Evolutionary conservation across 2,329 filamentous ascomycete genomes (phyloP).

Genomic region (Orbilia blumenaviensis): DNA sequence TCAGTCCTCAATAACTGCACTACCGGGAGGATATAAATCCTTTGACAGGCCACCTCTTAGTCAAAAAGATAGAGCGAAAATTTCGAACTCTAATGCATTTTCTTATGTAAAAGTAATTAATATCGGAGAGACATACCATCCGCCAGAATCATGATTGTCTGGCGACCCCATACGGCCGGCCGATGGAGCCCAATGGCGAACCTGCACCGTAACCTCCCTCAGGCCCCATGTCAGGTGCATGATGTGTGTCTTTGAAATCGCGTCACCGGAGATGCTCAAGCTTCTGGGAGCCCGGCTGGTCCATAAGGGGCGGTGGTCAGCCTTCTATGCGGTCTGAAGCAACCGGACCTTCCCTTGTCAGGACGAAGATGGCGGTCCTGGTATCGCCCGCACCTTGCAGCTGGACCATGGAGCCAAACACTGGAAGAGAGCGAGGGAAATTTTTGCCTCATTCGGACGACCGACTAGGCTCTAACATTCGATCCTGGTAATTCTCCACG

Average conservation of each 20-base stretch:
- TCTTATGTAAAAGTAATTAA: conserved; percentile 51
- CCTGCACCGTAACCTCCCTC: conserved; percentile 19
- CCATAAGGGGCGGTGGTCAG: conserved; percentile 34
- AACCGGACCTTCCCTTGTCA: conserved; percentile 47
- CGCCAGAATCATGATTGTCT: conserved; percentile 36
- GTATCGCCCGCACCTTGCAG: conserved; percentile 16
- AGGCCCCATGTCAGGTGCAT: conserved; percentile 42
- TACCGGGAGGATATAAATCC: conserved; percentile 12
- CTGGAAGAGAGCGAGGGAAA: conserved; percentile 21
- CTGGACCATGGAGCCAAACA: neutral
- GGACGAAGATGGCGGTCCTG: conserved; percentile 6
- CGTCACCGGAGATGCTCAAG: conserved; percentile 46
- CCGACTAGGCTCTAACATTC: conserved; percentile 40
- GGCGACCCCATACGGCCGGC: conserved; percentile 2
- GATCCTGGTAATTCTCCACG: conserved; percentile 42
- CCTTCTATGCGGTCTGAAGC: conserved; percentile 43
- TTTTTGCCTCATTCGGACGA: conserved; percentile 32
- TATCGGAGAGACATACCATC: conserved; percentile 40
- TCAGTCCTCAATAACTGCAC: conserved; percentile 22
- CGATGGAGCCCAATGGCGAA: conserved; percentile 18
- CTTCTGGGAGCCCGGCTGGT: conserved; percentile 29
- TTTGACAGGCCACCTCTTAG: conserved; percentile 16
- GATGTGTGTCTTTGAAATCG: conserved; percentile 52
- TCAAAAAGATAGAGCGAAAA: conserved; percentile 38
- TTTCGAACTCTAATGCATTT: conserved; percentile 39